Base-by-base conservation (phyloP, 1,139 yeast genomes). In the Kodamaea sp. region DNA sequence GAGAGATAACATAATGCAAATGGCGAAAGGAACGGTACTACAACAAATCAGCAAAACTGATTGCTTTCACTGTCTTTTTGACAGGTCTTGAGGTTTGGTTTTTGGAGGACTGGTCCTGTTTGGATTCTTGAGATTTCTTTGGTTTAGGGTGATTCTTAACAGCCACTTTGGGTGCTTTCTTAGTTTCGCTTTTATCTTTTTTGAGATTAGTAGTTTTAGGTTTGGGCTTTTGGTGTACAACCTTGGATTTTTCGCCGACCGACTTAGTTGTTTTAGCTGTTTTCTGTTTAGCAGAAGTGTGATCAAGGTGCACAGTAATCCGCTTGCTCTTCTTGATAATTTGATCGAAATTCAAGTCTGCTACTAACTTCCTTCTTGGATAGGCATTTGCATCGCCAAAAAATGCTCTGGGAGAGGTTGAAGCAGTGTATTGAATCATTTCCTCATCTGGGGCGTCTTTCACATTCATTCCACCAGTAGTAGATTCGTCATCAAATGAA, bases 321-420 rank as follows among this genome's bases (percentile, higher is more conserved):
- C 28, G 28, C 25, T 46, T 44, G 10, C 51, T 50, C 30, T 51
- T 53, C 22, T 38, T 40, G 16, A 57, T 30, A 6, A 57, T 57
- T 35, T 57, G 60, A 22, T 50, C 53, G 29, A 57, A 55, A 31
- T 57, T 48, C 28, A 57, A 37, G 23, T 52, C 51, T 1, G 61
- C 63, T 5, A 57, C 63, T 22, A 55, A 31, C 30, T 57, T 57
- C 22, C 57, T 43, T 25, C 63, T 43, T 7, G 61, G 61, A 22
- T 52, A 53, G 12, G 34, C 34, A 15, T 47, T 41, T 19, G 44
- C 50, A 22, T 50, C 53, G 4, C 42, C 46, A 24, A 57, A 48
- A 31, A 43, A 57, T 1, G 57, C 48, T 22, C 55, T 34, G 1
- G 60, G 59, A 0, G 61, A 53, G 0, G 55, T 40, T 2, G 60